Evolutionary conservation across 106 monocot genomes (phyloP).

Genomic region (Dioscorea alata): DNA sequence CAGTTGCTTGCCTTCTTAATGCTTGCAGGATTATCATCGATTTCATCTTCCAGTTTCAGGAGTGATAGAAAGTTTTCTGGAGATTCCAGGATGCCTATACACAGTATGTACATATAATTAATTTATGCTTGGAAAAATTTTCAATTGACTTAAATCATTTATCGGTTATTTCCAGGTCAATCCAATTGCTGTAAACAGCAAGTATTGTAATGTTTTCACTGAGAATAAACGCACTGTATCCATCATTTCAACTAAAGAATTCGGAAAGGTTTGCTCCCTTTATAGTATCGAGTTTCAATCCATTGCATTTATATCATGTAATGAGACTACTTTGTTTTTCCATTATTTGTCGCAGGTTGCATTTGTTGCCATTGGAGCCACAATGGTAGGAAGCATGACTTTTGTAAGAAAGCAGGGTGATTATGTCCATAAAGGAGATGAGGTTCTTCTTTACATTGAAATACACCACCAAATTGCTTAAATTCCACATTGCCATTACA

Average conservation of each 20-base stretch:
- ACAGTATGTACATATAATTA: slow-evolving; percentile 29
- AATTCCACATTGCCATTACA: no score
- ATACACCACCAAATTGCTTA: background rate
- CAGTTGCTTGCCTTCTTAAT: background rate
- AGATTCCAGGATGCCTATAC: slow-evolving; percentile 63
- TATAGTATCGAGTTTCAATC: background rate
- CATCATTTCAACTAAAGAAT: slow-evolving; percentile 57
- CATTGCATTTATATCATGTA: no score
- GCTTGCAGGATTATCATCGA: slow-evolving; percentile 73
- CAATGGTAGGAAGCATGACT: slow-evolving; percentile 79
- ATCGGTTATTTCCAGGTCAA: slow-evolving; percentile 43
- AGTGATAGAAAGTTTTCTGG: slow-evolving; percentile 46
- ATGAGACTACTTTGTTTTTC: no score
- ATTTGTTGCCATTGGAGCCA: slow-evolving; percentile 82
- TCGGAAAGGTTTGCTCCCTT: slow-evolving; percentile 53
- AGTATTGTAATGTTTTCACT: slow-evolving; percentile 78
- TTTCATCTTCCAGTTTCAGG: slow-evolving; percentile 83
- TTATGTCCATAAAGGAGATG: slow-evolving; percentile 68
- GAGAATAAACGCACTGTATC: slow-evolving; percentile 76
- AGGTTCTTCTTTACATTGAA: slow-evolving; percentile 42
- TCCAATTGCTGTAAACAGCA: slow-evolving; percentile 82
- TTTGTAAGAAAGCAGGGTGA: slow-evolving; percentile 55
- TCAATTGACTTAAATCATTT: no score
- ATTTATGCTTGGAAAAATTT: no score
- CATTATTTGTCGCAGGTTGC: slow-evolving; percentile 40